A percentile compares a stretch with the other conserved stretches of the same genome.
Evolutionary conservation across 2,329 filamentous ascomycete genomes (phyloP).

Genomic region (Venturia carpophila): DNA sequence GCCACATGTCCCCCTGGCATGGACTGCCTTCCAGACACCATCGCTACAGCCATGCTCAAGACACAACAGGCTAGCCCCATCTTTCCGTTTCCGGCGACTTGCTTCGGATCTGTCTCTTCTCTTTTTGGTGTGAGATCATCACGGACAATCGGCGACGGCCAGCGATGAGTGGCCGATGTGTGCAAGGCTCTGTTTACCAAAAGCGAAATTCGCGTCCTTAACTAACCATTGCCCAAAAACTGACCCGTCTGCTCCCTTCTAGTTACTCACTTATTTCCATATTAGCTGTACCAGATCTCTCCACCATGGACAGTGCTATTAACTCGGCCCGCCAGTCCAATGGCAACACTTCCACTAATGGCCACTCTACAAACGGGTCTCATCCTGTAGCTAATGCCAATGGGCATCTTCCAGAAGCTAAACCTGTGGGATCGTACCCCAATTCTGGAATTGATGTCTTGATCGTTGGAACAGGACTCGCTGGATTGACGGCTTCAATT

Average conservation of each 20-base stretch:
- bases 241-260: neutral
- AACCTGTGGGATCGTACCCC: slow-evolving; percentile 46
- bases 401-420: slow-evolving; percentile 24
- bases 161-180: neutral
- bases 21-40: neutral
- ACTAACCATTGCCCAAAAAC: slow-evolving; percentile 1
- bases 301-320: slow-evolving; percentile 1
- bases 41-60: neutral
- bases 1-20: neutral
- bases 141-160: neutral
- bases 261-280: neutral
- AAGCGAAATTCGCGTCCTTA: neutral
- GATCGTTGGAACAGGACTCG: slow-evolving; percentile 34
- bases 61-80: neutral
- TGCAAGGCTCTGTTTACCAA: neutral
- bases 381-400: slow-evolving; percentile 9
- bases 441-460: slow-evolving; percentile 34
- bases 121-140: neutral
- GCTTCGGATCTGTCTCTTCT: neutral
- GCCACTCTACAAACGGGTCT: neutral
- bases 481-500: slow-evolving; percentile 32
- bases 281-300: neutral
- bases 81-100: neutral
- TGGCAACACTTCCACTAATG: neutral
- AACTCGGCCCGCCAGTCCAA: neutral